Evolutionary conservation across 495 filamentous ascomycete genomes (phyloP).

Genomic region (Aspergillus bridgeri): DNA sequence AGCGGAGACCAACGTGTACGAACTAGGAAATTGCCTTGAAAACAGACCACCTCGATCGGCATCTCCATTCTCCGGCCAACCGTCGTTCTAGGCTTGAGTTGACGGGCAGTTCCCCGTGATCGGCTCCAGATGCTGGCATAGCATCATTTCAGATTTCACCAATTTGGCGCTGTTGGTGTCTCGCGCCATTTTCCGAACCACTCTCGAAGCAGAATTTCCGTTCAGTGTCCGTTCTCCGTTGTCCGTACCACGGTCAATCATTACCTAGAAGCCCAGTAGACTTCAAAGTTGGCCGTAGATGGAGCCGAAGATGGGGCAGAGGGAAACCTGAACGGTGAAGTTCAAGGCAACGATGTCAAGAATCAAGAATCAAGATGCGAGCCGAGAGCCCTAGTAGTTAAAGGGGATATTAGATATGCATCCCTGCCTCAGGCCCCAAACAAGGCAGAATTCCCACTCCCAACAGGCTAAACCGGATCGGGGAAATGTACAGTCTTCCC

Average conservation of each 20-base stretch:
- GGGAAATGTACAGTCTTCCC: not conserved
- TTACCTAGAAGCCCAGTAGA: not conserved
- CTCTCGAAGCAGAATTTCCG: not conserved
- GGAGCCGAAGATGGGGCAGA: not conserved
- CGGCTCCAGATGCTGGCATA: not conserved
- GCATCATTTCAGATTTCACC: not conserved
- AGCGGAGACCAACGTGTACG: not conserved
- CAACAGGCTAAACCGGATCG: not conserved
- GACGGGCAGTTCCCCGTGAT: not conserved
- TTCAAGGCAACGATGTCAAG: not conserved
- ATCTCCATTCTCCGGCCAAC: not conserved
- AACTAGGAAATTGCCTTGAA: not conserved
- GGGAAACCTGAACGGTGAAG: not conserved
- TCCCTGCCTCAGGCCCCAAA: not conserved
- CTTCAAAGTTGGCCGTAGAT: not conserved
- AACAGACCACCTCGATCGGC: not conserved
- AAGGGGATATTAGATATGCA: not conserved
- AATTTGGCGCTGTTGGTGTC: not conserved
- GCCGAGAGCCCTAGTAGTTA: too few relatives aligned
- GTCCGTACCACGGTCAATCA: not conserved
- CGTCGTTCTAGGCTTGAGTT: not conserved
- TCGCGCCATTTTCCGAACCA: not conserved
- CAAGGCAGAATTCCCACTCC: not conserved
- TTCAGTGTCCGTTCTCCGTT: not conserved
- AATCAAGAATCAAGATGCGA: not conserved